Conservation (phyloP, 768 basidiomycete genomes). For the Pholiota conissans region DNA sequence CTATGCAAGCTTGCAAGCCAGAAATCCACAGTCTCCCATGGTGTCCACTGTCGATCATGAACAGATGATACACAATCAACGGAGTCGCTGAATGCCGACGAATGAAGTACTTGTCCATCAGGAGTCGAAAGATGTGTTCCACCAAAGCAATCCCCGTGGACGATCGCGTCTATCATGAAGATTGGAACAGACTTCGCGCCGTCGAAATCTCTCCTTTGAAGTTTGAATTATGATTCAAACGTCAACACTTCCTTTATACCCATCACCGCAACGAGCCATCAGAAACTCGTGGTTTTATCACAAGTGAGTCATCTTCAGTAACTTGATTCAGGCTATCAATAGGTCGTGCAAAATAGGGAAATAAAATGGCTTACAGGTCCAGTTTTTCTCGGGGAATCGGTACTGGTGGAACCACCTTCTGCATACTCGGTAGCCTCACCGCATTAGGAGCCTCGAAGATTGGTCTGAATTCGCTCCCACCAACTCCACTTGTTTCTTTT, state of each 20-base stretch:
- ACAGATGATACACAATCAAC: not conserved
- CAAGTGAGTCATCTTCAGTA: slow-evolving; percentile 9
- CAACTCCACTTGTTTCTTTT: slow-evolving; percentile 20
- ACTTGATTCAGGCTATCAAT: slow-evolving; percentile 10
- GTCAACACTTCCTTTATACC: not conserved
- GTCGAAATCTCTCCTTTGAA: not conserved
- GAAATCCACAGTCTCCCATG: not conserved
- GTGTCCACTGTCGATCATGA: not conserved
- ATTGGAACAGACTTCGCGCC: not conserved
- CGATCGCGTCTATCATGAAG: not conserved
- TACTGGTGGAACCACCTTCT: slow-evolving; percentile 16
- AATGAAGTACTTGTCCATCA: not conserved
- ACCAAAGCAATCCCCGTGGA: not conserved
- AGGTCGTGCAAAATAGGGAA: slow-evolving; percentile 24
- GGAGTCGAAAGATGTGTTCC: not conserved
- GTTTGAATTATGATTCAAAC: not conserved
- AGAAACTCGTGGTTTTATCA: not conserved
- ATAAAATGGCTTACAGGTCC: slow-evolving; percentile 38
- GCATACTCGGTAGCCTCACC: slow-evolving; percentile 26
- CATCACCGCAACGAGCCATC: not conserved
- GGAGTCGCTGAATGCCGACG: no score
- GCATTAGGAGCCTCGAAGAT: slow-evolving; percentile 22
- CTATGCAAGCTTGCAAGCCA: no score
- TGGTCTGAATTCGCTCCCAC: slow-evolving; percentile 18
- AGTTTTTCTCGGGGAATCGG: slow-evolving; percentile 14